A percentile compares a stretch with the other conserved stretches of the same genome.
Conservation (phyloP, 164 flowering plant genomes). For the Umbilicus rupestris region DNA sequence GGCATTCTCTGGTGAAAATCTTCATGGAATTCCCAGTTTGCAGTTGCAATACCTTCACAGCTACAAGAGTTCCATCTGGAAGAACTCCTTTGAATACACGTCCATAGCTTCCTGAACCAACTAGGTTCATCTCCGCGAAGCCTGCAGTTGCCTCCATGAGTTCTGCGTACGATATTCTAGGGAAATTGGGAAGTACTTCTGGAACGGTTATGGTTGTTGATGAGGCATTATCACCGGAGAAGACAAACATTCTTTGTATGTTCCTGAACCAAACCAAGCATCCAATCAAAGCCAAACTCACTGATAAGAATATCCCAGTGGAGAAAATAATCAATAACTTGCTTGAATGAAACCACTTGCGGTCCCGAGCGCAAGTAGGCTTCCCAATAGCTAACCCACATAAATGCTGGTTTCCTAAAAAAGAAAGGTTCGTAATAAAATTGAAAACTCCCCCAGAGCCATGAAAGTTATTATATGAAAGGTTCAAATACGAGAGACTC, state of each 20-base stretch:
- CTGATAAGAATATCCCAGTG: slow-evolving; percentile 17
- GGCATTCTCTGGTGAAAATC: slow-evolving; percentile 45
- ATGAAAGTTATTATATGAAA: slow-evolving; percentile 39
- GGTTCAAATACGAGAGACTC: slow-evolving; percentile 31
- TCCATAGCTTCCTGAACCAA: slow-evolving; percentile 41
- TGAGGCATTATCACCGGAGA: slow-evolving; percentile 11
- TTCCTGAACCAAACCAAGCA: slow-evolving; percentile 23
- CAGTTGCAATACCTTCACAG: slow-evolving; percentile 35
- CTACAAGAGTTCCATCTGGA: slow-evolving; percentile 25
- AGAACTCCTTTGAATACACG: slow-evolving; percentile 35
- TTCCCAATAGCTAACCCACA: slow-evolving; percentile 33
- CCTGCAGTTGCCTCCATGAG: slow-evolving; percentile 35
- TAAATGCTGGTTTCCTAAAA: slow-evolving; percentile 32
- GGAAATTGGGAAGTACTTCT: slow-evolving; percentile 24
- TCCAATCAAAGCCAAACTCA: slow-evolving; percentile 18
- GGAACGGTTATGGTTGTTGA: slow-evolving; percentile 13
- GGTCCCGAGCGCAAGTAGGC: slow-evolving; percentile 17
- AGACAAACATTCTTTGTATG: slow-evolving; percentile 9
- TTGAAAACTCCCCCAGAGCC: slow-evolving; percentile 32
- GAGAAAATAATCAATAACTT: slow-evolving; percentile 23
- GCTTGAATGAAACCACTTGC: slow-evolving; percentile 16
- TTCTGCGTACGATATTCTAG: slow-evolving; percentile 30
- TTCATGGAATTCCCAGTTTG: slow-evolving; percentile 33
- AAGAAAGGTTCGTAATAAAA: slow-evolving; percentile 21
- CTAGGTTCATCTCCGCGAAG: slow-evolving; percentile 23